A percentile compares a stretch with the other conserved stretches of the same genome.
Evolutionary conservation across 1,284 basidiomycete species (phyloP).

Genomic region (Omphalotus olearius): DNA sequence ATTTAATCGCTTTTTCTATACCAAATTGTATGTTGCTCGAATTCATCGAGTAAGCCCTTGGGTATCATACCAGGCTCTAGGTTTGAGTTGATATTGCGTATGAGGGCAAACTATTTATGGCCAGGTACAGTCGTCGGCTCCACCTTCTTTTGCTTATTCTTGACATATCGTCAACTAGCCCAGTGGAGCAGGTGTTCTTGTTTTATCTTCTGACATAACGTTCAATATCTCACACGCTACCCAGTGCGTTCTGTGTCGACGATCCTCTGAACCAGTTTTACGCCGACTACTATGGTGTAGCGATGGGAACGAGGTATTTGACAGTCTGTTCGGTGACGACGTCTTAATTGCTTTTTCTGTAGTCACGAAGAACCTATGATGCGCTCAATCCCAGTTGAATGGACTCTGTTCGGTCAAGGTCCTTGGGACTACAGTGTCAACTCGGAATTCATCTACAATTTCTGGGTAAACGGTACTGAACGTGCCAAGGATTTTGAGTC

Average conservation of each 20-base stretch:
- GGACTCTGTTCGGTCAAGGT: conserved; percentile 49
- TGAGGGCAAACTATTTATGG: conserved; percentile 73
- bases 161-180: conserved; percentile 24
- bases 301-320: conserved; percentile 57
- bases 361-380: conserved; percentile 68
- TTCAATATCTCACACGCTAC: conserved; percentile 8
- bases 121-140: conserved; percentile 35
- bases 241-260: conserved; percentile 63
- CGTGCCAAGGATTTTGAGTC: conserved; percentile 56
- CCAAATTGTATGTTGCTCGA: conserved; percentile 2
- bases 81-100: conserved; percentile 62
- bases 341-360: not conserved
- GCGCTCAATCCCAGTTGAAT: conserved; percentile 60
- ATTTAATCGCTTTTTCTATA: conserved; percentile 59
- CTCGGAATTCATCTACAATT: conserved; percentile 49
- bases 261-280: conserved; percentile 60
- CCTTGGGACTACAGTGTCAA: conserved; percentile 60
- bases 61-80: conserved; percentile 23
- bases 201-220: not conserved
- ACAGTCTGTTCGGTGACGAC: not conserved
- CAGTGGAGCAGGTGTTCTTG: conserved; percentile 37
- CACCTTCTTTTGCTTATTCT: not conserved
- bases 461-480: conserved; percentile 55
- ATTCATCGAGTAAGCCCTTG: too few species aligned
- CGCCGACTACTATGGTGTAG: conserved; percentile 65